Evolutionary conservation across 768 basidiomycete species (phyloP).

Genomic region (Rhizopogon salebrosus): DNA sequence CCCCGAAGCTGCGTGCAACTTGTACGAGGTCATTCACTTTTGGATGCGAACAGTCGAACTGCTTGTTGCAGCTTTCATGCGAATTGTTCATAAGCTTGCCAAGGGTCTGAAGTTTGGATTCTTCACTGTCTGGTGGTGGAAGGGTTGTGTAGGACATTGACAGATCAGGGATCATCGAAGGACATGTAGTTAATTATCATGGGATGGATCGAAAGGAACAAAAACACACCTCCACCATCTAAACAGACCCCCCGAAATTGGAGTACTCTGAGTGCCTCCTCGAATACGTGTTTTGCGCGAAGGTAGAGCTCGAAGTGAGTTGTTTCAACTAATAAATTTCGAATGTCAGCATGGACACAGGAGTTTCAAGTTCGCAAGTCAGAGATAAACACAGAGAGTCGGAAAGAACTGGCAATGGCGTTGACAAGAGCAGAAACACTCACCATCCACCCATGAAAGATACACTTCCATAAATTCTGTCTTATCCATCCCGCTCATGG

Average conservation of each 20-base stretch:
- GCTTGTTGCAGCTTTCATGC: slow-evolving; percentile 59
- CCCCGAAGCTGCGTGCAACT: slow-evolving; percentile 35
- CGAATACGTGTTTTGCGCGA: slow-evolving; percentile 75
- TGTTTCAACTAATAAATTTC: slow-evolving; percentile 50
- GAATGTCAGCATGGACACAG: background rate
- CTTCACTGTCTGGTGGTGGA: slow-evolving; percentile 7
- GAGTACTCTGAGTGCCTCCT: slow-evolving; percentile 78
- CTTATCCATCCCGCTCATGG: slow-evolving; percentile 51
- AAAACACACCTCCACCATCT: slow-evolving; percentile 26
- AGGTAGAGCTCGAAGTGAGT: slow-evolving; percentile 80
- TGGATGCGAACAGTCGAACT: slow-evolving; percentile 77
- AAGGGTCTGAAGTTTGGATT: slow-evolving; percentile 39
- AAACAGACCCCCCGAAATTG: slow-evolving; percentile 70
- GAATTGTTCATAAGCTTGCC: slow-evolving; percentile 78
- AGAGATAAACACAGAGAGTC: background rate
- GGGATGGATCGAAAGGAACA: background rate
- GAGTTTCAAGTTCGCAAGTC: background rate
- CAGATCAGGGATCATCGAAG: background rate
- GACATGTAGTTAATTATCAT: background rate
- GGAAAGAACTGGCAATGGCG: background rate
- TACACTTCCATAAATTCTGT: slow-evolving; percentile 61
- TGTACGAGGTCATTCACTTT: slow-evolving; percentile 68
- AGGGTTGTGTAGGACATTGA: background rate
- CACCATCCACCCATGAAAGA: slow-evolving; percentile 77
- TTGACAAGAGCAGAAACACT: slow-evolving; percentile 12